Evolutionary conservation across 2,329 filamentous ascomycete genomes (phyloP).

Genomic region (Cytospora piceae): DNA sequence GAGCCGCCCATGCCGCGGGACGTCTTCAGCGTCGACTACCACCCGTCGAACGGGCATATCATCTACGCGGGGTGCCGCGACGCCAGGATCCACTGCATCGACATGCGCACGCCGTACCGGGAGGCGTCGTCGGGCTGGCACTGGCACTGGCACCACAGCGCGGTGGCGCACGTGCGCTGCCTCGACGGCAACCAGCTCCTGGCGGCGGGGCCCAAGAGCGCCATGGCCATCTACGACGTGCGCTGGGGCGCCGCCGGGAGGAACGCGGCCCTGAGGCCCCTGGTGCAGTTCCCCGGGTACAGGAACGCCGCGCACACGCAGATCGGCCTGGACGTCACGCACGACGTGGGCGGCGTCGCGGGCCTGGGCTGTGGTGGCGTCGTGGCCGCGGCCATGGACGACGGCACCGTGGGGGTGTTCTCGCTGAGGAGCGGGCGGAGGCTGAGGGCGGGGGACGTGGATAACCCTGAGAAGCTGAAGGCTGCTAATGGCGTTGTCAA

Average conservation of each 20-base stretch:
- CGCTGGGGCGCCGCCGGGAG: constrained; percentile 39
- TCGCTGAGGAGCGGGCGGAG: constrained; percentile 51
- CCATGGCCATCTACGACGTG: constrained; percentile 60
- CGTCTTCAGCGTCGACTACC: constrained; percentile 55
- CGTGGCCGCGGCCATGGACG: constrained; percentile 58
- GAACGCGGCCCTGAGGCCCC: constrained; percentile 37
- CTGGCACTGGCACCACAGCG: constrained; percentile 41
- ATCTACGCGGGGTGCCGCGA: constrained; percentile 56
- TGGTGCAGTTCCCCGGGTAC: constrained; percentile 55
- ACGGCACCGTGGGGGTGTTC: constrained; percentile 53
- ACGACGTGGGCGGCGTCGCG: constrained; percentile 42
- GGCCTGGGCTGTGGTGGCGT: constrained; percentile 41
- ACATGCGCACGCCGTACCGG: constrained; percentile 44
- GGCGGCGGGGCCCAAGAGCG: constrained; percentile 53
- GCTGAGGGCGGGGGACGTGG: constrained; percentile 39
- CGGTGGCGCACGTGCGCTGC: constrained; percentile 55
- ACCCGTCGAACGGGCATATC: constrained; percentile 46
- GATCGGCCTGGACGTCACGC: constrained; percentile 56
- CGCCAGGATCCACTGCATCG: constrained; percentile 50
- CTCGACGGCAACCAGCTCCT: constrained; percentile 55
- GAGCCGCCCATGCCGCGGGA: constrained; percentile 35
- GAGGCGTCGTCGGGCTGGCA: constrained; percentile 33
- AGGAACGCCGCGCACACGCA: constrained; percentile 52
- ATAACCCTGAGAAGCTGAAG: constrained; percentile 23
- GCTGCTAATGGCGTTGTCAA: constrained; percentile 40